Conservation (phyloP, 2,329 filamentous ascomycete species). For the Arthrobotrys musiformis region DNA sequence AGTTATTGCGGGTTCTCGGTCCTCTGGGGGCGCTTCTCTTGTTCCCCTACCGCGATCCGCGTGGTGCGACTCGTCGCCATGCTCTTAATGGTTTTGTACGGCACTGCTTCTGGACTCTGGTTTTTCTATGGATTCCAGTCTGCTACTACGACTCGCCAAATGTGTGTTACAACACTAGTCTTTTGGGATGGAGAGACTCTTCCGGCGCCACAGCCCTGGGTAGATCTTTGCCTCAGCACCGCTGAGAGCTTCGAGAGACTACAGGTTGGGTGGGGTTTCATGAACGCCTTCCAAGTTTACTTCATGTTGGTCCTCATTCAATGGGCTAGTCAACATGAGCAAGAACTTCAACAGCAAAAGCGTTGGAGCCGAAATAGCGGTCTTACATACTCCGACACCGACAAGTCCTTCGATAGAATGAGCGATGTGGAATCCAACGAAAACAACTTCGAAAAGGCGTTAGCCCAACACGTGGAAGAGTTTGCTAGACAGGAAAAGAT, state of each 20-base stretch:
- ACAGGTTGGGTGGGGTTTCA: slow-evolving; percentile 46
- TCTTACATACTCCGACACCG: slow-evolving; percentile 31
- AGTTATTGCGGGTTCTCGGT: slow-evolving; percentile 48
- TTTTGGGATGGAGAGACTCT: slow-evolving; percentile 49
- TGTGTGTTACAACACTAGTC: slow-evolving; percentile 42
- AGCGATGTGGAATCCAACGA: slow-evolving; percentile 34
- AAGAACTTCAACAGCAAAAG: slow-evolving; percentile 37
- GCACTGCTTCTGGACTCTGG: slow-evolving; percentile 39
- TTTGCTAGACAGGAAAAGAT: slow-evolving; percentile 38
- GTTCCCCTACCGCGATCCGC: slow-evolving; percentile 35
- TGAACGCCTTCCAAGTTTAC: slow-evolving; percentile 51
- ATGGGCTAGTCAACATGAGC: slow-evolving; percentile 43
- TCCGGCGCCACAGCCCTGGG: slow-evolving; percentile 42
- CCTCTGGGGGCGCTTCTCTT: slow-evolving; percentile 45
- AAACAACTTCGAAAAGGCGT: slow-evolving; percentile 15
- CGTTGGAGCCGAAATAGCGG: slow-evolving; percentile 47
- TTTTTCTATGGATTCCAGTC: slow-evolving; percentile 52
- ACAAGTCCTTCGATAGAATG: slow-evolving; percentile 41
- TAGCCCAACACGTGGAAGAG: slow-evolving; percentile 33
- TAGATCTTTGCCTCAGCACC: slow-evolving; percentile 38
- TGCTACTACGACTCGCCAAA: slow-evolving; percentile 34
- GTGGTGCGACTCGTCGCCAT: slow-evolving; percentile 29
- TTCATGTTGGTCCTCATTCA: slow-evolving; percentile 49
- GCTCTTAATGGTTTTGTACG: slow-evolving; percentile 44
- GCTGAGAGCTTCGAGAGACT: slow-evolving; percentile 36